Evolutionary conservation across 345 rosid species (phyloP), one percentile per base, ranked within the genome.

Genomic region (Murraya paniculata): DNA sequence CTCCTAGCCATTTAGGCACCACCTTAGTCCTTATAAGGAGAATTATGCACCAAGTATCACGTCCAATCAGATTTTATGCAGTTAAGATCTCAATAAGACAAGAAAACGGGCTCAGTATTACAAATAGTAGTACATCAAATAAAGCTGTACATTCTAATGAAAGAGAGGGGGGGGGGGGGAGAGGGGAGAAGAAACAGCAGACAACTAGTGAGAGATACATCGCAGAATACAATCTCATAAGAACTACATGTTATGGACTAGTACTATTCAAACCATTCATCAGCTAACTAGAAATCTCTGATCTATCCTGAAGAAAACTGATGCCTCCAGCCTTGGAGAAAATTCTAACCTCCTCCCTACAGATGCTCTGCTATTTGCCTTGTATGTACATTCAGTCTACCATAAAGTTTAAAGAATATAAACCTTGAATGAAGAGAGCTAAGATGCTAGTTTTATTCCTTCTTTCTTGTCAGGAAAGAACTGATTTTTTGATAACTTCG

Each of bases 371-470:
- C 31, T 33, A 73, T 60, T 28, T 74, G 69, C 9, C 27, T 39
- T 61, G 69, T n/a, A 39, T 61, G 10, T 41, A 39, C 57, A 41
- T 27, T 36, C 33, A 73, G 67, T 73, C 56, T 11, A 57, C 68
- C 41, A 38, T 41, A 60, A 78, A 22, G 79, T 82, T 30, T 9
- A 61, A 50, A 69, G 1, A 38, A 25, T 0, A 33, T 21, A 14
- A 10, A 25, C 4, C 53, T 35, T 45, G 50, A 27, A 66, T 56
- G 11, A 64, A 64, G 41, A 33, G 19, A 71, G 59, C 71, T 21
- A 59, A 50, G 68, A 25, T 62, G 45, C 55, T 25, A 41, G 25
- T 36, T 76, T 86, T 84, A 84, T 80, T 84, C 88, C 91, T 86
- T 84, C 82, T 74, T 86, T 82, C 69, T 76, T 30, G 16, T n/a